Percentiles rank a stretch among this genome's conserved stretches.
Evolutionary conservation across 192 early-diverging fungal species (phyloP).

Genomic region (Diversispora epigaea): DNA sequence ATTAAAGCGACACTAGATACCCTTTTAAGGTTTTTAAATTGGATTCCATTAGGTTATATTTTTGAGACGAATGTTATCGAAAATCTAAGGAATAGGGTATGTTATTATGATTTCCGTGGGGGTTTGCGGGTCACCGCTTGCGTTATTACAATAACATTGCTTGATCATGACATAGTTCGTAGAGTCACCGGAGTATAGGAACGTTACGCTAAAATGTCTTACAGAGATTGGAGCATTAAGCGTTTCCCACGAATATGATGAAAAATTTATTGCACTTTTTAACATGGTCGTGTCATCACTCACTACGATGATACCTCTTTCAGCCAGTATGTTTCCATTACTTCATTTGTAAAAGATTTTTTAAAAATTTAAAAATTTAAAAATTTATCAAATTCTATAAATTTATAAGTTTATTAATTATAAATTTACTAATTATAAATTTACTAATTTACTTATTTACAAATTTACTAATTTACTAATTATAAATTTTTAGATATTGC

Average conservation of each 20-base stretch:
- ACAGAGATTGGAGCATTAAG: constrained; percentile 95
- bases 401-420: background rate
- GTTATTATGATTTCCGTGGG: background rate
- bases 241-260: constrained; percentile 75
- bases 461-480: too few species aligned
- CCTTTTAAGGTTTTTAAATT: constrained; percentile 92
- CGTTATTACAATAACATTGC: background rate
- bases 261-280: constrained; percentile 87
- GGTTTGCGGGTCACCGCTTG: background rate
- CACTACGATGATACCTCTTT: constrained; percentile 66
- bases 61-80: constrained; percentile 94
- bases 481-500: constrained; percentile 72
- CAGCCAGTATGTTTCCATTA: constrained; percentile 53
- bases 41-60: constrained; percentile 98
- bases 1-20: constrained; percentile 93
- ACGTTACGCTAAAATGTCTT: constrained; percentile 92
- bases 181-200: constrained; percentile 82
- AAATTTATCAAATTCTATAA: background rate
- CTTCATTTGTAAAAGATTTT: background rate
- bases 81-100: constrained; percentile 76
- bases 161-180: constrained; percentile 65
- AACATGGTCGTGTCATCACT: constrained; percentile 74
- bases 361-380: too few species aligned
- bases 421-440: background rate
- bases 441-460: too few species aligned